Base-by-base conservation (phyloP, 1,284 basidiomycete species). In the Malassezia brasiliensis region DNA sequence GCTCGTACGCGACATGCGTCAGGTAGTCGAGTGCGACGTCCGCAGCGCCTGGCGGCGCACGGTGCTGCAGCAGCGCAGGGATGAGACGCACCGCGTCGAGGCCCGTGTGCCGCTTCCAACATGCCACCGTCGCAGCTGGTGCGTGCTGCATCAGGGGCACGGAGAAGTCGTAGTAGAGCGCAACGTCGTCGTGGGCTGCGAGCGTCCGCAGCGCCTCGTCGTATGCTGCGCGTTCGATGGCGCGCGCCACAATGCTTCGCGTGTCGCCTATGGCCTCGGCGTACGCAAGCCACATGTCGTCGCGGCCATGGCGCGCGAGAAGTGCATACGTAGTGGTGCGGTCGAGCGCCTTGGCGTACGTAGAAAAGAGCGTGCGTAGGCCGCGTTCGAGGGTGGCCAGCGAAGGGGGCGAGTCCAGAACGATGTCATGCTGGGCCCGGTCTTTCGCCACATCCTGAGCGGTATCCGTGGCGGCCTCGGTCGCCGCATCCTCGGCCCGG, bases 161-260 rank as follows among this genome's bases (percentile, higher is more conserved):
- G 0, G 88, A 87, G 74, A 90, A 94, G 40, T 85, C 85, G 77
- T 98, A 98, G 76, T 96, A 96, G 10, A 94, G 78, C 50, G 90
- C 88, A n/a, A 88, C 55, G 17, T 85, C 79, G 32, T 82, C 78
- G 84, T 90, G 74, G 35, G 58, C 81, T 65, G 83, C 89, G 59
- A 98, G 81, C 8, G 86, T 81, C 47, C 90, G 86, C 52, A 98
- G 85, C 0, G 90, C 93, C 68, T 90, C 87, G 19, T 79, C 67
- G 93, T 93, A 99, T 55, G 90, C 81, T 73, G 91, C 88, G 74
- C 93, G 87, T 46, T 87, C 79, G 40, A 96, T 80, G 84, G 88
- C 93, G 71, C 96, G 85, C 64, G 89, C 86, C n/a, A 93, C 82
- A 7, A 96, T 88, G 9, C 86, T 83, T 56, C 83, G 83, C 67